Evolutionary conservation across 805 yeast species (phyloP).

Genomic region (Lachancea fermentati): DNA sequence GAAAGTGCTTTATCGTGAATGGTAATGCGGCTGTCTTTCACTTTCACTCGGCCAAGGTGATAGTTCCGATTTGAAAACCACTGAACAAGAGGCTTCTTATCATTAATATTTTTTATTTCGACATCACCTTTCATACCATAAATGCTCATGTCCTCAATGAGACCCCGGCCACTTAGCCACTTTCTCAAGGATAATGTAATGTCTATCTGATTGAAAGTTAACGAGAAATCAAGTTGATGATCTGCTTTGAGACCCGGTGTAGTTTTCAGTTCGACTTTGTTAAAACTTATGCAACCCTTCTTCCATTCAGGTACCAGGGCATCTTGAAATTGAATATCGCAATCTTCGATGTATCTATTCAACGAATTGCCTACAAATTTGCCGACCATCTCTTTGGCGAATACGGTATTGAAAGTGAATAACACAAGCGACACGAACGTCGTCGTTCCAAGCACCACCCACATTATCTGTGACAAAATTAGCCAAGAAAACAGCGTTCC

Average conservation of each 20-base stretch:
- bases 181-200: slow-evolving; percentile 73
- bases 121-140: slow-evolving; percentile 81
- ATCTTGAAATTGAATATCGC: slow-evolving; percentile 76
- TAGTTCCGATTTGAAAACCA: slow-evolving; percentile 35
- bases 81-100: slow-evolving; percentile 22
- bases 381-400: slow-evolving; percentile 87
- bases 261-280: slow-evolving; percentile 66
- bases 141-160: slow-evolving; percentile 70
- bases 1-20: slow-evolving; percentile 20
- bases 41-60: slow-evolving; percentile 40
- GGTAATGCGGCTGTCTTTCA: slow-evolving; percentile 26
- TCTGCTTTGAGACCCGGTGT: slow-evolving; percentile 20
- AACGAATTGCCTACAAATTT: slow-evolving; percentile 68
- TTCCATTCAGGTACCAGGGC: slow-evolving; percentile 93
- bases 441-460: slow-evolving; percentile 82
- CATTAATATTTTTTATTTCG: slow-evolving; percentile 41
- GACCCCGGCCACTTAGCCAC: slow-evolving; percentile 85
- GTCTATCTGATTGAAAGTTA: slow-evolving; percentile 74
- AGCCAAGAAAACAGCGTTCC: slow-evolving; percentile 88
- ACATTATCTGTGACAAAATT: slow-evolving; percentile 72
- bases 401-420: slow-evolving; percentile 69
- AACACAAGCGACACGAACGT: slow-evolving; percentile 80
- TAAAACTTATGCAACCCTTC: slow-evolving; percentile 74
- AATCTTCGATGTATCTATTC: slow-evolving; percentile 64
- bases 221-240: slow-evolving; percentile 57